phyloP scores from a whole-genome alignment of 257 asterid genomes.

The Plectranthus barbatus region DNA sequence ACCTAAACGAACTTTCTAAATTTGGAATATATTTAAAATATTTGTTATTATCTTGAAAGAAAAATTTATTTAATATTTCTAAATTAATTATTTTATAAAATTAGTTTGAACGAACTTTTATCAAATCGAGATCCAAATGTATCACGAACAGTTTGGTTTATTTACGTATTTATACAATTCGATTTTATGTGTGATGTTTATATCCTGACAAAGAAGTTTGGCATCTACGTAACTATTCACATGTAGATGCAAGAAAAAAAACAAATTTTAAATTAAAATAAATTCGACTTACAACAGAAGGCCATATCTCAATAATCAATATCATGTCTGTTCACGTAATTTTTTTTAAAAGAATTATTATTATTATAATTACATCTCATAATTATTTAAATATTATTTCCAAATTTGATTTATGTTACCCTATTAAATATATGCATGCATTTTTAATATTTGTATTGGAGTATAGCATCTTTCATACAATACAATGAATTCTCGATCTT shows the following conservation, averaged over 20 bases:
- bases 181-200: neutral
- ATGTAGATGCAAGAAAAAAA: neutral
- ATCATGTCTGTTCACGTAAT: neutral
- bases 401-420: neutral
- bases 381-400: neutral
- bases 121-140: too few species aligned
- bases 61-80: too few species aligned
- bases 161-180: neutral
- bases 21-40: too few species aligned
- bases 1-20: too few species aligned
- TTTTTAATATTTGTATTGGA: neutral
- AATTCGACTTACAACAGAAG: neutral
- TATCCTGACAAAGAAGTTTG: neutral
- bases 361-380: neutral
- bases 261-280: neutral
- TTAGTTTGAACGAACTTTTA: too few species aligned
- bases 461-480: neutral
- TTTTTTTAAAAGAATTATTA: neutral
- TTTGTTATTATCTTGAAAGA: too few species aligned
- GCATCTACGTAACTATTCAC: conserved; percentile 8
- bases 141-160: too few species aligned
- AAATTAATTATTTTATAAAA: too few species aligned
- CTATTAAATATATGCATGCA: neutral
- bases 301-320: neutral
- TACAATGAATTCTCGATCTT: neutral